A percentile compares a stretch with the other conserved stretches of the same genome.
These are phyloP conservation scores for Xerophyta viscosa DNA, from an alignment of 106 monocot genomes.

Conservation along the genomic window DNA sequence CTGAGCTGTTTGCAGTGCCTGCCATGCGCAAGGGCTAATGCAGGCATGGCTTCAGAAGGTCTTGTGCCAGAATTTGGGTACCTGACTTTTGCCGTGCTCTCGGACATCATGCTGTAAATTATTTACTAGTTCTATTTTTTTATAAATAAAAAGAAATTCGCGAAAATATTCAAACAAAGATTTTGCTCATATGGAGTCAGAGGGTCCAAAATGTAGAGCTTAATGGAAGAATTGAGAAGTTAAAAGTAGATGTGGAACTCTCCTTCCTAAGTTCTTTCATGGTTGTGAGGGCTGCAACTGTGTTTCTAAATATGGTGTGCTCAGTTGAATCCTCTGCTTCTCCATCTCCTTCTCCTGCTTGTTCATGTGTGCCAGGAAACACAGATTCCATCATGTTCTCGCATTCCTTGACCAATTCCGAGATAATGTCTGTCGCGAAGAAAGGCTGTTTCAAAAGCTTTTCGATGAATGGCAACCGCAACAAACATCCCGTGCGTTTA, in stretches of 20 bases:
- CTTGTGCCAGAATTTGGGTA: too few species aligned
- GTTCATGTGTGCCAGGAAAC: constrained; percentile 13
- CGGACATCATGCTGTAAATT: too few species aligned
- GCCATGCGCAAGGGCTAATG: too few species aligned
- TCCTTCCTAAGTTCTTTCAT: constrained; percentile 64
- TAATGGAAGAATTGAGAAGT: constrained; percentile 28
- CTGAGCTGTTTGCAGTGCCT: too few species aligned
- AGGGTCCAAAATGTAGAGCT: too few species aligned
- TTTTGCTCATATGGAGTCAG: too few species aligned
- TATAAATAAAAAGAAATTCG: too few species aligned
- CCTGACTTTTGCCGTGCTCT: too few species aligned
- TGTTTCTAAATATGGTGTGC: constrained; percentile 50
- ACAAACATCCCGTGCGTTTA: constrained; percentile 65
- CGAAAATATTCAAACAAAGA: too few species aligned
- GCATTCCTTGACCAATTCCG: constrained; percentile 66
- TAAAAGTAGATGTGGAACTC: constrained; percentile 68
- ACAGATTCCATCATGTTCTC: constrained; percentile 59
- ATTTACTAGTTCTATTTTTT: too few species aligned
- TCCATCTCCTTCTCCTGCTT: background rate
- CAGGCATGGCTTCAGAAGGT: too few species aligned
- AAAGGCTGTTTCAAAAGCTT: constrained; percentile 81
- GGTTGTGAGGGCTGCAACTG: constrained; percentile 58
- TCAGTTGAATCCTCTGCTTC: background rate
- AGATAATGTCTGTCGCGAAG: constrained; percentile 81
- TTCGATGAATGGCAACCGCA: constrained; percentile 72